Evolutionary conservation across 495 filamentous ascomycete species (phyloP).

Genomic region (Hypoxylon subgilvum): DNA sequence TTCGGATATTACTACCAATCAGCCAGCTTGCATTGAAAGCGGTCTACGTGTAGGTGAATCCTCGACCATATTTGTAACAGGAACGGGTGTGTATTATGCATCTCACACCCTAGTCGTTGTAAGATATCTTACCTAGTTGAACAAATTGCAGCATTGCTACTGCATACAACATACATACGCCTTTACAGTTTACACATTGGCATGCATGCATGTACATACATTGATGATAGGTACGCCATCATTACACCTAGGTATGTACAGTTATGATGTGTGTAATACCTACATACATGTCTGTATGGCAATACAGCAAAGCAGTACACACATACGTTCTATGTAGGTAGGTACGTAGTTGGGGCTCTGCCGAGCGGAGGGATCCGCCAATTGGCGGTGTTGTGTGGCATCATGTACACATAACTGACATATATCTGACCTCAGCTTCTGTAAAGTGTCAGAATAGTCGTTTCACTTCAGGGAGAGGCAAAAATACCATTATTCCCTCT

Average conservation of each 20-base stretch:
- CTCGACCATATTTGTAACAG: conserved; percentile 7
- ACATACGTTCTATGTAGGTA: neutral
- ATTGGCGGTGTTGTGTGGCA: conserved; percentile 25
- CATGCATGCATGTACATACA: too few species aligned
- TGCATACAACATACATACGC: too few species aligned
- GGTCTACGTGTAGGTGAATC: conserved; percentile 1
- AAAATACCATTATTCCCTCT: conserved; percentile 33
- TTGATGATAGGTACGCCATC: too few species aligned
- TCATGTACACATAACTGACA: conserved; percentile 13
- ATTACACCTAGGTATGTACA: too few species aligned
- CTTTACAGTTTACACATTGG: too few species aligned
- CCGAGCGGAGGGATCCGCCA: conserved; percentile 1
- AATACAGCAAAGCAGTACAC: too few species aligned
- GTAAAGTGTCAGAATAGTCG: neutral
- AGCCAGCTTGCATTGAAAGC: conserved; percentile 7
- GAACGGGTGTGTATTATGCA: conserved; percentile 12
- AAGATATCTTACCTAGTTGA: too few species aligned
- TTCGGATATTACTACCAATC: too few species aligned
- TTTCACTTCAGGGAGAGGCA: too few species aligned
- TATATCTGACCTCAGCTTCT: conserved; percentile 33
- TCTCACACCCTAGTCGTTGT: conserved; percentile 3
- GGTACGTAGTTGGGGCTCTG: conserved; percentile 7
- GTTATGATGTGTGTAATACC: too few species aligned
- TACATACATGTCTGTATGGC: too few species aligned
- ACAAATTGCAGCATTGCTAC: too few species aligned